Evolutionary conservation across 2,329 filamentous ascomycete species (phyloP).

Genomic region (Myriosclerotinia scirpicola): DNA sequence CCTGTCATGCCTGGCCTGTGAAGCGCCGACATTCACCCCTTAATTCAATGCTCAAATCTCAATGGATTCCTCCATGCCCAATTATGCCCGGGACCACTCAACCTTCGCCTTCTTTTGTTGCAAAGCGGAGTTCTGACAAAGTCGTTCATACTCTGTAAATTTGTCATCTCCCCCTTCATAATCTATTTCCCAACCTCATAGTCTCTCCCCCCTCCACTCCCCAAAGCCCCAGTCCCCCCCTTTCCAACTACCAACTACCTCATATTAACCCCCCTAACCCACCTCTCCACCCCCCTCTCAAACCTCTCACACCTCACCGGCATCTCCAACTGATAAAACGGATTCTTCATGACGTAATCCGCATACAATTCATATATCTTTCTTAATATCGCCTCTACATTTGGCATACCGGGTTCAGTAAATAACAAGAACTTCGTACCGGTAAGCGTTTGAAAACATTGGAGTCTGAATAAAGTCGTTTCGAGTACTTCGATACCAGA

Average conservation of each 20-base stretch:
- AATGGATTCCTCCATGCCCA: slow-evolving; percentile 6
- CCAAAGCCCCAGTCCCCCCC: background rate
- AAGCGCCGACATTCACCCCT: background rate
- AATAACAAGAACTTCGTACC: slow-evolving; percentile 96
- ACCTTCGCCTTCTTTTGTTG: too few species aligned
- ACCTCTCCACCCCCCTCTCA: slow-evolving; percentile 79
- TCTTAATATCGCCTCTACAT: slow-evolving; percentile 79
- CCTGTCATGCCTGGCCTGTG: slow-evolving; percentile 2
- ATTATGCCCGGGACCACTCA: background rate
- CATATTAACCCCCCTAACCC: slow-evolving; percentile 71
- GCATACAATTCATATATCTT: slow-evolving; percentile 93
- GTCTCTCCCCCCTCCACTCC: background rate
- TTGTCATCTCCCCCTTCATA: too few species aligned
- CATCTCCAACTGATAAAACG: slow-evolving; percentile 98
- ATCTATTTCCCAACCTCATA: background rate
- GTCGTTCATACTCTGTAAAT: background rate
- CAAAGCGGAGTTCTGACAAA: background rate
- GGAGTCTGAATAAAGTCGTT: slow-evolving; percentile 89
- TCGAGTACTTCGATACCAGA: slow-evolving; percentile 91
- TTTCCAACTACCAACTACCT: slow-evolving; percentile 18
- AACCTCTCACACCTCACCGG: slow-evolving; percentile 93
- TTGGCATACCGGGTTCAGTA: slow-evolving; percentile 72
- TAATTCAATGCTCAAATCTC: background rate
- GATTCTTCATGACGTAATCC: slow-evolving; percentile 99
- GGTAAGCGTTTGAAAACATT: slow-evolving; percentile 93